Conservation (phyloP, 2,329 filamentous ascomycete genomes). For the Aspergillus chevalieri region DNA sequence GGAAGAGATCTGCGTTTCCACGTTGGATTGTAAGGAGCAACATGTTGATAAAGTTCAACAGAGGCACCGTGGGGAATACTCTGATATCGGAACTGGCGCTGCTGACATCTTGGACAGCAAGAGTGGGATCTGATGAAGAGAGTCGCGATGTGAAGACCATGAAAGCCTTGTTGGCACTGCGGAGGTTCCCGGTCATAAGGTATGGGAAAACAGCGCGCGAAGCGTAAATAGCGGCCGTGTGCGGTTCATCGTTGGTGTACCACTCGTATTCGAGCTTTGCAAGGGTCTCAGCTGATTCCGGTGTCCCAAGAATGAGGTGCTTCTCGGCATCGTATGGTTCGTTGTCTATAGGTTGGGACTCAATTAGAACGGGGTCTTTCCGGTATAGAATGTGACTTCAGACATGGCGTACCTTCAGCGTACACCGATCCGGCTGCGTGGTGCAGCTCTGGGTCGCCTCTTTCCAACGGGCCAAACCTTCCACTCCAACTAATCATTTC, state of each 20-base stretch:
- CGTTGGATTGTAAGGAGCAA: constrained; percentile 78
- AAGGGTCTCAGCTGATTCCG: constrained; percentile 75
- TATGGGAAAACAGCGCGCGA: constrained; percentile 86
- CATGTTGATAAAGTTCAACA: constrained; percentile 88
- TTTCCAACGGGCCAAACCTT: constrained; percentile 77
- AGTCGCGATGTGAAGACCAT: constrained; percentile 67
- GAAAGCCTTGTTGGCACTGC: constrained; percentile 77
- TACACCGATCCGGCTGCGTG: constrained; percentile 83
- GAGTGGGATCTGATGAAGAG: constrained; percentile 48
- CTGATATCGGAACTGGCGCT: constrained; percentile 66
- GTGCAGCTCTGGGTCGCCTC: constrained; percentile 89
- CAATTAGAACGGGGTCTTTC: constrained; percentile 9
- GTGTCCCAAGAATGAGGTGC: constrained; percentile 81
- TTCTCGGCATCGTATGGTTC: constrained; percentile 89
- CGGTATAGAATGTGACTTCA: constrained; percentile 8
- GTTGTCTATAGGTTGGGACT: constrained; percentile 53
- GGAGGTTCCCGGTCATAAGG: constrained; percentile 81
- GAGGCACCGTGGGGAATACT: constrained; percentile 83
- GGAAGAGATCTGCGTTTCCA: constrained; percentile 70
- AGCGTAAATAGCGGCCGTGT: constrained; percentile 79
- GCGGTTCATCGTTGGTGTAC: constrained; percentile 84
- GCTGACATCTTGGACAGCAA: constrained; percentile 76
- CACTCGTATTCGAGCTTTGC: constrained; percentile 83
- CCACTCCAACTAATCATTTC: constrained; percentile 85
- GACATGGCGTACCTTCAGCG: constrained; percentile 56